Evolutionary conservation across 1,284 basidiomycete species (phyloP).

Genomic region (Apiotrichum laibachii): DNA sequence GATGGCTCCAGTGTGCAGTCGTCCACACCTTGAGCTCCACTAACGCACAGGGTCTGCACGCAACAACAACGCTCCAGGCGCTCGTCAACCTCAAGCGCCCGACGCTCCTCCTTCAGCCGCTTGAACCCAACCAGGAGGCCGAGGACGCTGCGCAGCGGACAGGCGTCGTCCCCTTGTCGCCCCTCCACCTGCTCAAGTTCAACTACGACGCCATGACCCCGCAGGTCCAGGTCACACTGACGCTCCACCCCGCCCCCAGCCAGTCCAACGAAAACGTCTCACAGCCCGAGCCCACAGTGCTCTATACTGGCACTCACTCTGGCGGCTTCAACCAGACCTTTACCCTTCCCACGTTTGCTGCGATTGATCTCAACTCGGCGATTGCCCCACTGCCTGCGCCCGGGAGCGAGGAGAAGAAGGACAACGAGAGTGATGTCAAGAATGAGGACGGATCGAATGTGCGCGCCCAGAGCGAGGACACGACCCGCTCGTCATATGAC

Average conservation of each 20-base stretch:
- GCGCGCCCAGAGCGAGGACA: conserved; percentile 23
- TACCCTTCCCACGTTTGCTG: conserved; percentile 64
- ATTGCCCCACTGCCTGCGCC: conserved; percentile 31
- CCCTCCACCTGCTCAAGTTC: conserved; percentile 72
- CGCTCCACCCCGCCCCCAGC: conserved; percentile 65
- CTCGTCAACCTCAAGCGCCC: conserved; percentile 87
- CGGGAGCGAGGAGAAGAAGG: conserved; percentile 17
- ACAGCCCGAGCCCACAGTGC: conserved; percentile 54
- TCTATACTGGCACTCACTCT: conserved; percentile 70
- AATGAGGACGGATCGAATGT: conserved; percentile 13
- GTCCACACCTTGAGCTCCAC: background rate
- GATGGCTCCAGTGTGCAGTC: too few species aligned
- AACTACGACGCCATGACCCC: conserved; percentile 84
- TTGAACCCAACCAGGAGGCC: conserved; percentile 43
- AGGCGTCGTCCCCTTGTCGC: conserved; percentile 35
- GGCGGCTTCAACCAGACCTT: conserved; percentile 76
- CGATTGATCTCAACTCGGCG: conserved; percentile 42
- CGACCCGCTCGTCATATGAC: conserved; percentile 26
- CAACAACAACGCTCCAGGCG: conserved; percentile 84
- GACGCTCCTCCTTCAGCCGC: conserved; percentile 68
- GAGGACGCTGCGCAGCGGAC: conserved; percentile 26
- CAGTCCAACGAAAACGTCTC: conserved; percentile 31
- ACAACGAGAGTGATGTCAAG: conserved; percentile 11
- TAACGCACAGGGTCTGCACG: conserved; percentile 61
- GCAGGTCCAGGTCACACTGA: conserved; percentile 70